Base-by-base conservation (phyloP, 306 rosid species). In the Prunus armeniaca region DNA sequence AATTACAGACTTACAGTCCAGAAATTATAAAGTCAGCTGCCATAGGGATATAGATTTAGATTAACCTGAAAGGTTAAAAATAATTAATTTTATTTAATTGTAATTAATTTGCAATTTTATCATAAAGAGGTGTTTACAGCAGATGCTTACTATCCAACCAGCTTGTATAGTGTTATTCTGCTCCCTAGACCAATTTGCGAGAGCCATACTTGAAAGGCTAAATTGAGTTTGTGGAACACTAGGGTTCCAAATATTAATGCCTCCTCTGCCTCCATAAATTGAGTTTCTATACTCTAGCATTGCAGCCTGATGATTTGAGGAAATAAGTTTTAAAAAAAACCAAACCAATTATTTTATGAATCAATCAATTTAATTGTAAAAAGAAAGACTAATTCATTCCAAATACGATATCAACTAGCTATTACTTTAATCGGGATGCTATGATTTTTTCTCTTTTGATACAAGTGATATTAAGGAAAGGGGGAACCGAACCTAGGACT, bases 1-100 rank as follows among this genome's bases (percentile, higher is more conserved):
- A 55, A 12, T 18, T 38, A 11, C 9, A 18, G 20, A 71, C 78
- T 71, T 58, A 71, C 83, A 34, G 86, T 79, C 78, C 83, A 79
- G 28, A 15, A 75, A 65, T 70, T 75, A 51, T 50, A 78, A 22
- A 75, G 64, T 72, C 72, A 22, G 75, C 73, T 75, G 24, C 13
- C 45, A 3, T 52, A 10, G 12, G 56, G 41, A 34, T 5, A 6
- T 34, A 71, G 14, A 69, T 43, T 67, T 64, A 47, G 20, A 34
- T 56, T 34, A 72, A 76, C 85, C 57, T 56, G 74, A 55, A 65
- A 47, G 6, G 27, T 55, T 10, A 17, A 51, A 51, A 17, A 14
- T 51, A 5, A 51, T 51, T 8, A 13, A 13, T 49, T 51, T 51
- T 51, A 51, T 17, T 4, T 15, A 51, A 51, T 13, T 19, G 18